Percentiles rank a stretch among this genome's conserved stretches.
phyloP scores from a whole-genome alignment of 495 filamentous ascomycete genomes.

The Rusavskia elegans region DNA sequence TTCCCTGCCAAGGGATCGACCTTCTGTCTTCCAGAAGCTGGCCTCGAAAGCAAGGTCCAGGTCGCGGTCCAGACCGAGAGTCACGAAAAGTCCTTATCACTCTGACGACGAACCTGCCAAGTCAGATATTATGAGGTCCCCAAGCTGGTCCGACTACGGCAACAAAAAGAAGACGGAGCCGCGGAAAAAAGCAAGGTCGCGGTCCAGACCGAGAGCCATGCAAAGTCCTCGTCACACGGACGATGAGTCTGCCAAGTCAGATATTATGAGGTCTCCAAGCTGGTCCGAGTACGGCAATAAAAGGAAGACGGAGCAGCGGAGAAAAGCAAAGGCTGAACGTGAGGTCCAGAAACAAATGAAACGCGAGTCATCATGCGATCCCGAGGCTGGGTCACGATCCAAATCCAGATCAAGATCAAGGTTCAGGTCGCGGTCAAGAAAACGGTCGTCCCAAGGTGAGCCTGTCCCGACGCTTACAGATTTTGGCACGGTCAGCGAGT shows the following conservation, averaged over 20 bases:
- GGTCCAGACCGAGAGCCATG: background rate
- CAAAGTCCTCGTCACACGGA: background rate
- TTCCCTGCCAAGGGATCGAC: background rate
- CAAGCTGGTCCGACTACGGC: background rate
- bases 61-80: background rate
- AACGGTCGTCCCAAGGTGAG: conserved; percentile 2
- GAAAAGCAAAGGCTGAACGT: conserved; percentile 5
- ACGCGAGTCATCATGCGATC: background rate
- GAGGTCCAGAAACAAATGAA: conserved; percentile 3
- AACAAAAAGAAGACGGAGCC: conserved; percentile 5
- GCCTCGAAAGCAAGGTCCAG: background rate
- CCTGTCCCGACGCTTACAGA: conserved; percentile 14
- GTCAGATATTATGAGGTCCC: background rate
- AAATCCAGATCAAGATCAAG: background rate
- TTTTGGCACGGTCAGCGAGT: conserved; percentile 20
- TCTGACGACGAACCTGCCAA: background rate
- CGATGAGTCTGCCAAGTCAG: conserved; percentile 1
- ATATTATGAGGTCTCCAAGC: background rate
- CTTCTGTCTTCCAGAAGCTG: background rate
- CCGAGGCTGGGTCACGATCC: background rate
- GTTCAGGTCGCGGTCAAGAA: conserved; percentile 3
- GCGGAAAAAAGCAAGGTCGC: conserved; percentile 3
- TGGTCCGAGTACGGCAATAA: conserved; percentile 1
- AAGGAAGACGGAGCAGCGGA: conserved; percentile 5
- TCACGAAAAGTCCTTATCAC: background rate